phyloP scores from a whole-genome alignment of 2,329 filamentous ascomycete species.

The Fusarium circinatum region DNA sequence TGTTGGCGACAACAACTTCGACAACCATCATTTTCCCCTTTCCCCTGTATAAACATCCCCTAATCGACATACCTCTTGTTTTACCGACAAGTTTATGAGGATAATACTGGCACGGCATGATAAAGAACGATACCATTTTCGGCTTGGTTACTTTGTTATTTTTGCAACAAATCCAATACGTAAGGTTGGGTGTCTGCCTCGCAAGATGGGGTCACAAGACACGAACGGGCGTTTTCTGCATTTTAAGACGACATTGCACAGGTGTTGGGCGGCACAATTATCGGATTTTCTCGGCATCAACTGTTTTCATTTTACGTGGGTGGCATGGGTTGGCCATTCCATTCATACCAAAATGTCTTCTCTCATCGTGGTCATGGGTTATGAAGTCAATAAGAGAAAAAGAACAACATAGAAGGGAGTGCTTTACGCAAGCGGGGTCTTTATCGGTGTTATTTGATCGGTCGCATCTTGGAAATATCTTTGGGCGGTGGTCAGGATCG shows the following conservation, averaged over 20 bases:
- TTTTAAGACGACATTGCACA: constrained; percentile 59
- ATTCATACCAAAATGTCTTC: constrained; percentile 48
- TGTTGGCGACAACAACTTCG: constrained; percentile 46
- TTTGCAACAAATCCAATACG: constrained; percentile 45
- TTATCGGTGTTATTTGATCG: constrained; percentile 51
- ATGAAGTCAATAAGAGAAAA: constrained; percentile 58
- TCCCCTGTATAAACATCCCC: constrained; percentile 60
- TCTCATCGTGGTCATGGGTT: constrained; percentile 52
- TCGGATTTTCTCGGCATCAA: constrained; percentile 44
- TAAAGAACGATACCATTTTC: constrained; percentile 61
- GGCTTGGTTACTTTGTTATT: constrained; percentile 48
- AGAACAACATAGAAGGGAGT: constrained; percentile 59
- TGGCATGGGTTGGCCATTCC: constrained; percentile 38
- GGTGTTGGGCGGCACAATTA: constrained; percentile 51
- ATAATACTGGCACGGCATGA: constrained; percentile 53
- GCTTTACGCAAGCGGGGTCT: constrained; percentile 47
- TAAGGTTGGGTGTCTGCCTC: constrained; percentile 46
- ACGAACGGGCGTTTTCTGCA: constrained; percentile 58
- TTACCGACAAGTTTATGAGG: constrained; percentile 48
- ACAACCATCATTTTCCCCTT: constrained; percentile 32
- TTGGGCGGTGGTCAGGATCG: constrained; percentile 48
- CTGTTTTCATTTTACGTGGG: constrained; percentile 48
- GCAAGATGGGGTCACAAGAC: constrained; percentile 52
- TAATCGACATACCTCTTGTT: constrained; percentile 56
- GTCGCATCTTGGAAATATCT: constrained; percentile 49